A percentile compares a stretch with the other conserved stretches of the same genome.
These are phyloP conservation scores for Hylodesmum podocarpum DNA, from an alignment of 306 rosid genomes.

Conservation along the genomic window DNA sequence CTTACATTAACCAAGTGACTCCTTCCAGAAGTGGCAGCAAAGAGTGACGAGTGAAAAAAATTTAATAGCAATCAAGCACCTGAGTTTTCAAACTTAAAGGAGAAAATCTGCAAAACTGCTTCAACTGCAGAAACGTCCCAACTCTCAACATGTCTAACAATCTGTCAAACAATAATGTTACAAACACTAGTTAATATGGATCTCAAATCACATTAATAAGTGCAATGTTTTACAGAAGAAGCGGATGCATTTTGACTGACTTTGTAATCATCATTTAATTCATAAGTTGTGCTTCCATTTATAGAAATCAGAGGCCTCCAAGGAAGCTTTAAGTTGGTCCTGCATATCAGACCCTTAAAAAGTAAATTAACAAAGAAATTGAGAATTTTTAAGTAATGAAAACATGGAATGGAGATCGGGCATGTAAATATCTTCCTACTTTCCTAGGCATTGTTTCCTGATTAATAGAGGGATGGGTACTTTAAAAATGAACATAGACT, in stretches of 20 bases:
- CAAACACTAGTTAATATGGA: conserved; percentile 12
- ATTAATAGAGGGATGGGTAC: not conserved
- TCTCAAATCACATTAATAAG: conserved; percentile 6
- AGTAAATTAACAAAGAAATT: not conserved
- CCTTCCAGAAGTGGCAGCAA: not conserved
- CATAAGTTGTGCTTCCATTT: conserved; percentile 73
- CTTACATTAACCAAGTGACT: not conserved
- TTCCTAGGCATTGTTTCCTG: not conserved
- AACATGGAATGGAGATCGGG: not conserved
- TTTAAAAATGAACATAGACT: not conserved
- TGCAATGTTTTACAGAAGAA: not conserved
- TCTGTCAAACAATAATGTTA: conserved; percentile 47
- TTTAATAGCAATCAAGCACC: conserved; percentile 24
- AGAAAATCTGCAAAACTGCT: conserved; percentile 83
- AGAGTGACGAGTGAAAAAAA: not conserved
- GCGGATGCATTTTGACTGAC: conserved; percentile 38
- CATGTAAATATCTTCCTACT: not conserved
- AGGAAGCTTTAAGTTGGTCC: conserved; percentile 88
- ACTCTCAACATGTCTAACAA: conserved; percentile 82
- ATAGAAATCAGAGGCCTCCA: conserved; percentile 86
- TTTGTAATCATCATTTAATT: conserved; percentile 55
- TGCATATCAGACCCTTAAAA: conserved; percentile 34
- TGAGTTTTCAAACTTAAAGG: conserved; percentile 38
- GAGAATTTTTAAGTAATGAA: conserved; percentile 17
- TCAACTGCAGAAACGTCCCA: conserved; percentile 86